Evolutionary conservation across 345 rosid species (phyloP).

Genomic region (Murraya koenigii): DNA sequence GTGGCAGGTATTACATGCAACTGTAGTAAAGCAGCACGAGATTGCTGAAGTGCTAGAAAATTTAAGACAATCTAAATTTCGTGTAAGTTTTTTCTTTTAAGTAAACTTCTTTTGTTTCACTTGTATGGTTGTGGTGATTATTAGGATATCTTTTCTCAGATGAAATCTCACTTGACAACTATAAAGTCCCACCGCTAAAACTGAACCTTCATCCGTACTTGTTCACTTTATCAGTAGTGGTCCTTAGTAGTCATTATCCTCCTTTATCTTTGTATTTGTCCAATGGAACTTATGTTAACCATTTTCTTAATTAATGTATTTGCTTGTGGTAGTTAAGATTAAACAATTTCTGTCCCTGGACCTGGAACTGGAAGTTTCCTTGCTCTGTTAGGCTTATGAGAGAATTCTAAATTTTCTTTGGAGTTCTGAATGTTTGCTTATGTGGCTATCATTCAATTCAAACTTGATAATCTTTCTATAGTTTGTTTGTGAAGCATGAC

Average conservation of each 20-base stretch:
- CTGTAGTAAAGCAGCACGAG: constrained; percentile 77
- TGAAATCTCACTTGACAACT: not conserved
- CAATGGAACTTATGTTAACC: not conserved
- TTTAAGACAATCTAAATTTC: constrained; percentile 53
- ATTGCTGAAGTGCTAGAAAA: constrained; percentile 60
- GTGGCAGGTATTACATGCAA: constrained; percentile 65
- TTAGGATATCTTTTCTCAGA: not conserved
- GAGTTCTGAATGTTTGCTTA: not conserved
- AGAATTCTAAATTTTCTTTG: not conserved
- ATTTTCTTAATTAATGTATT: not conserved
- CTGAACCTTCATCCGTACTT: not conserved
- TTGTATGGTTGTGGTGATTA: not conserved
- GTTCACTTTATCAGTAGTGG: not conserved
- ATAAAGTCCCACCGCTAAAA: not conserved
- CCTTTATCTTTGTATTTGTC: not conserved
- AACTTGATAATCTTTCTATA: not conserved
- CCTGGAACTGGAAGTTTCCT: not conserved
- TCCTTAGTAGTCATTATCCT: not conserved
- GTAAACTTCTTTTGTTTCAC: not conserved
- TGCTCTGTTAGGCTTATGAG: not conserved
- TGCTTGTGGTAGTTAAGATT: not conserved
- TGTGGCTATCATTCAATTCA: not conserved
- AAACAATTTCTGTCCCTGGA: not conserved
- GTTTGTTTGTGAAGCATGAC: not conserved
- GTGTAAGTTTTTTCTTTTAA: constrained; percentile 41